phyloP scores from a whole-genome alignment of 805 yeast species.

The Hanseniaspora guilliermondii region DNA sequence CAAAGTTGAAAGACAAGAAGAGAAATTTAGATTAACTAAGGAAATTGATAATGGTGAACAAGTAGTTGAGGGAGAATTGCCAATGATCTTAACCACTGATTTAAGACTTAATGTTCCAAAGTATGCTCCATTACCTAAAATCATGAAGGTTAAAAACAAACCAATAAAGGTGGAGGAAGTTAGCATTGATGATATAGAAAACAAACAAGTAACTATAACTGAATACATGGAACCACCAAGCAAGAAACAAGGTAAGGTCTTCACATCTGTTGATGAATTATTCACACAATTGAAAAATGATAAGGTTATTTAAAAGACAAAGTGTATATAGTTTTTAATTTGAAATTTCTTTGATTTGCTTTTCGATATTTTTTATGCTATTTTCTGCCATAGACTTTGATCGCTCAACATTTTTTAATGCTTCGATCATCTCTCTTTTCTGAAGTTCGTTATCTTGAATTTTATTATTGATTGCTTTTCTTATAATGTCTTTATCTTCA shows the following conservation, averaged over 20 bases:
- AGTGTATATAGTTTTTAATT: background rate
- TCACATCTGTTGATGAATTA: constrained; percentile 70
- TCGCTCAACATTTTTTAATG: background rate
- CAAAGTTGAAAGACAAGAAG: constrained; percentile 53
- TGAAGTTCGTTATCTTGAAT: background rate
- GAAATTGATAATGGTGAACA: constrained; percentile 95
- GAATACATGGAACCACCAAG: constrained; percentile 76
- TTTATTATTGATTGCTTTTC: background rate
- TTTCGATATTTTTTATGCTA: background rate
- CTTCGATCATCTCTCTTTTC: background rate
- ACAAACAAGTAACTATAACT: constrained; percentile 52
- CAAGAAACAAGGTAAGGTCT: constrained; percentile 72
- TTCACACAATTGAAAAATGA: constrained; percentile 62
- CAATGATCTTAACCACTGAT: constrained; percentile 83
- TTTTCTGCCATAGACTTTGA: background rate
- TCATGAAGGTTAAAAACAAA: constrained; percentile 97
- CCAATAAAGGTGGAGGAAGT: constrained; percentile 60
- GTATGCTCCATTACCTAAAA: constrained; percentile 87
- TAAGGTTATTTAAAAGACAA: constrained; percentile 45
- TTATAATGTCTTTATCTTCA: background rate
- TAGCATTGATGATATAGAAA: constrained; percentile 51
- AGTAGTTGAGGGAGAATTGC: constrained; percentile 62
- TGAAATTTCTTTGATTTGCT: background rate
- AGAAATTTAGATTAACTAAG: constrained; percentile 57
- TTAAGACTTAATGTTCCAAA: constrained; percentile 89